Percentiles rank a stretch among this genome's conserved stretches.
These are phyloP conservation scores for Saccharomycopsis malanga DNA, from an alignment of 805 yeast species.

Conservation along the genomic window DNA sequence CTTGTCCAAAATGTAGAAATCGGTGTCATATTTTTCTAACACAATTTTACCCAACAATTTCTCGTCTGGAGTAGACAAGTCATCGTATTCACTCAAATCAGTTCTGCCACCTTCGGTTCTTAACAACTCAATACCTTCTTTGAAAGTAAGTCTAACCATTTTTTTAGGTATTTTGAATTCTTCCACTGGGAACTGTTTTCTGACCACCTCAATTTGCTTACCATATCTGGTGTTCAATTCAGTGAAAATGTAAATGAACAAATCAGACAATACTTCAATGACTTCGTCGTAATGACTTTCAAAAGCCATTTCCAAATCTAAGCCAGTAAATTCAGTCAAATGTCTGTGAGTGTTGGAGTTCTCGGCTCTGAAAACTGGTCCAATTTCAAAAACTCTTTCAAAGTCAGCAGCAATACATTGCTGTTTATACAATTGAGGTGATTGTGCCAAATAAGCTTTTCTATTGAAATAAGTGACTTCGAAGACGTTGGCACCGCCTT, in stretches of 20 bases:
- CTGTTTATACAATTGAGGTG: slow-evolving; percentile 97
- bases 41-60: slow-evolving; percentile 86
- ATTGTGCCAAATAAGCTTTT: slow-evolving; percentile 91
- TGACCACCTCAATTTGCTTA: slow-evolving; percentile 79
- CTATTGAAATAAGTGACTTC: slow-evolving; percentile 90
- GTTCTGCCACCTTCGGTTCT: slow-evolving; percentile 81
- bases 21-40: slow-evolving; percentile 92
- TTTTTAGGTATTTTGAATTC: slow-evolving; percentile 92
- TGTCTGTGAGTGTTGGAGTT: slow-evolving; percentile 99
- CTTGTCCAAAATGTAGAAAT: slow-evolving; percentile 95
- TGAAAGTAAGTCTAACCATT: slow-evolving; percentile 84
- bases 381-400: slow-evolving; percentile 92
- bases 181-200: slow-evolving; percentile 95
- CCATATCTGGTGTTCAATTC: slow-evolving; percentile 75
- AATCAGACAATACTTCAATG: slow-evolving; percentile 49
- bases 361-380: slow-evolving; percentile 98
- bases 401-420: slow-evolving; percentile 95
- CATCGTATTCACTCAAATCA: slow-evolving; percentile 73
- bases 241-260: slow-evolving; percentile 82
- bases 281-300: slow-evolving; percentile 98
- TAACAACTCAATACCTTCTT: slow-evolving; percentile 84
- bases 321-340: slow-evolving; percentile 96
- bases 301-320: slow-evolving; percentile 96
- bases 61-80: slow-evolving; percentile 90
- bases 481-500: slow-evolving; percentile 97